Percentiles rank a stretch among this genome's conserved stretches.
Conservation (phyloP, 139 green algal genomes). For the Zygnema cylindricum region DNA sequence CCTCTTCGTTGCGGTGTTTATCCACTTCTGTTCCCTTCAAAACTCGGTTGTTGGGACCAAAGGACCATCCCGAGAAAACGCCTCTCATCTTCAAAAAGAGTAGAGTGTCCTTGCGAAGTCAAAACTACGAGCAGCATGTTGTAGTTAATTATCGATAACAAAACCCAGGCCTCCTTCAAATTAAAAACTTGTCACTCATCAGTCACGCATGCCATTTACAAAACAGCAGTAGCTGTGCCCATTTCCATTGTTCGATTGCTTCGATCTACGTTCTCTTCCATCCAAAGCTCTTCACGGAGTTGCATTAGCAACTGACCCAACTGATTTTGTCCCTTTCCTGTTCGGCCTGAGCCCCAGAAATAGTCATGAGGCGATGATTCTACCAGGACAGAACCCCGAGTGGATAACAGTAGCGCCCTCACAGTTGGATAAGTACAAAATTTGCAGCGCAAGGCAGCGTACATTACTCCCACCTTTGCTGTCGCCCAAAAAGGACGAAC, state of each 20-base stretch:
- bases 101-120: too few species aligned
- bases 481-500: slow-evolving; percentile 77
- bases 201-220: too few species aligned
- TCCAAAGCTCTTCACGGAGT: slow-evolving; percentile 62
- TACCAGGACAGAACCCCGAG: slow-evolving; percentile 66
- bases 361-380: slow-evolving; percentile 84
- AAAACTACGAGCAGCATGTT: too few species aligned
- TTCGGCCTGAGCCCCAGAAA: slow-evolving; percentile 89
- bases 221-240: neutral
- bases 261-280: neutral
- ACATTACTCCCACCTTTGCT: slow-evolving; percentile 86
- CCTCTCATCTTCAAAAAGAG: too few species aligned
- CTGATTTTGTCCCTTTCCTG: slow-evolving; percentile 83
- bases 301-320: slow-evolving; percentile 88
- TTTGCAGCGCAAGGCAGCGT: slow-evolving; percentile 80
- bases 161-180: too few species aligned
- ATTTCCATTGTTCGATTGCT: neutral
- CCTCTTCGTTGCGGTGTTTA: too few species aligned
- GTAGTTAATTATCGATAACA: too few species aligned
- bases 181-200: too few species aligned
- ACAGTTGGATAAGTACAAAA: slow-evolving; percentile 79
- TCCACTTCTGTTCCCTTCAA: too few species aligned
- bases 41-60: too few species aligned
- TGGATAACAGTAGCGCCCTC: slow-evolving; percentile 80
- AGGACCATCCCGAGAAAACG: too few species aligned